A percentile compares a stretch with the other conserved stretches of the same genome.
Conservation (phyloP, 176 grass and related monocot genomes). For the Ensete ventricosum region DNA sequence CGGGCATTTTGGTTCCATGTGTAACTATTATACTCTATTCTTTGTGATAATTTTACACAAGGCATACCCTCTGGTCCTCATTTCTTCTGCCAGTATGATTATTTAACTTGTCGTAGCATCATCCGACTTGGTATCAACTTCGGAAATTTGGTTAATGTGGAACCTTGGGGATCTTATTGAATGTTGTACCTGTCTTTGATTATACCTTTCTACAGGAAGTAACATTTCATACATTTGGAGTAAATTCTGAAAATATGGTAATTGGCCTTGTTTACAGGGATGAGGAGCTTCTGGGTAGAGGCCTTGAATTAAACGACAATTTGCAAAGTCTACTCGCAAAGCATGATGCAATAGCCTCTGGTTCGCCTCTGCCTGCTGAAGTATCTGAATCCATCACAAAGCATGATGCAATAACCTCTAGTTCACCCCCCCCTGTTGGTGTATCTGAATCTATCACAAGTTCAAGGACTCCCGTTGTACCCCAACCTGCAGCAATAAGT, state of each 20-base stretch:
- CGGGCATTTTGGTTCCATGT: no score
- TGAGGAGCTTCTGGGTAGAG: conserved; percentile 58
- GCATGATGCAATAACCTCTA: not conserved
- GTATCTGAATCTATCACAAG: conserved; percentile 16
- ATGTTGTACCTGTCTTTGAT: not conserved
- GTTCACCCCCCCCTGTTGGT: conserved; percentile 4
- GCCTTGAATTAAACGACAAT: conserved; percentile 71
- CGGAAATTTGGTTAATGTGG: not conserved
- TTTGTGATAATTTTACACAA: no score
- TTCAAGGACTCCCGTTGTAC: not conserved
- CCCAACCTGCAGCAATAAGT: conserved; percentile 8
- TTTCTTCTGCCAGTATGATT: no score
- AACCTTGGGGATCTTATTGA: not conserved
- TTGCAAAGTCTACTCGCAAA: conserved; percentile 63
- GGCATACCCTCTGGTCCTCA: no score
- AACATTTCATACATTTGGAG: not conserved
- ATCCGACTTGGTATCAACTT: not conserved
- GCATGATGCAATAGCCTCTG: conserved; percentile 61
- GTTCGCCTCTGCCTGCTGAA: conserved; percentile 39
- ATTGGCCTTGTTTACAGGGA: conserved; percentile 34
- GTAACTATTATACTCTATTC: no score
- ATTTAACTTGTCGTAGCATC: not conserved
- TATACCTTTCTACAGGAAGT: not conserved
- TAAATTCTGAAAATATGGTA: not conserved
- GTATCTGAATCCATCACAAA: conserved; percentile 3